A percentile compares a stretch with the other conserved stretches of the same genome.
Conservation (phyloP, 768 basidiomycete genomes). For the Russula virescens region DNA sequence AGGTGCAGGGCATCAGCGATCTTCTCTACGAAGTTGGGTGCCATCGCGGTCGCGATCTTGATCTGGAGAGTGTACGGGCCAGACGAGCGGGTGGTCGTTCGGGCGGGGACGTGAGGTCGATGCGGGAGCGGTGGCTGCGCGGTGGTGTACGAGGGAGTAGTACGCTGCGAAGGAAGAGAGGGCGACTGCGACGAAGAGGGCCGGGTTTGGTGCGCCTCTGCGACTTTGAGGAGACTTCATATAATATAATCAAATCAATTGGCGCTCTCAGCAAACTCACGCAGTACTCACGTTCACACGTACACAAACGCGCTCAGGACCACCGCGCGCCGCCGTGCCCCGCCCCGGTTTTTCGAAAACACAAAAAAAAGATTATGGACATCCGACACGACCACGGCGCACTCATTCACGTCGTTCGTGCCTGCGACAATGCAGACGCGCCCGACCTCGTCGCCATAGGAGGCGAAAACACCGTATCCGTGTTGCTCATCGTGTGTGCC, state of each 20-base stretch:
- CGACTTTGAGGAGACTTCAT: background rate
- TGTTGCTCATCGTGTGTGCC: conserved; percentile 55
- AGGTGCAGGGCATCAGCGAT: conserved; percentile 35
- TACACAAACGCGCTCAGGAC: too few relatives aligned
- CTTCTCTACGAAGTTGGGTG: conserved; percentile 41
- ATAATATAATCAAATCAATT: background rate
- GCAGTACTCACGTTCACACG: too few relatives aligned
- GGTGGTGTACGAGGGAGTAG: conserved; percentile 46
- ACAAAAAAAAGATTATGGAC: too few relatives aligned
- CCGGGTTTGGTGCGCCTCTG: conserved; percentile 53
- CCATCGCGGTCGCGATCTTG: conserved; percentile 26
- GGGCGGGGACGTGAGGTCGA: conserved; percentile 56
- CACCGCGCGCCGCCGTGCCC: too few relatives aligned
- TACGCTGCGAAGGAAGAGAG: conserved; percentile 54
- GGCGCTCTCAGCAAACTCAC: background rate
- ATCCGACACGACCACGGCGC: conserved; percentile 54
- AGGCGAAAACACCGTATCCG: conserved; percentile 65
- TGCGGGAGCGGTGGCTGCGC: conserved; percentile 54
- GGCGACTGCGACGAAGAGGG: conserved; percentile 52
- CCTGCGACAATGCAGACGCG: conserved; percentile 60
- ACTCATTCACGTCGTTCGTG: conserved; percentile 54
- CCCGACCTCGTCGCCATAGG: conserved; percentile 67
- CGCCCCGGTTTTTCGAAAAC: background rate
- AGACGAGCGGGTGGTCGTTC: conserved; percentile 60
- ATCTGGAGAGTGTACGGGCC: conserved; percentile 44